Conservation (phyloP, 2,329 filamentous ascomycete species). For the Microdochium paspali region DNA sequence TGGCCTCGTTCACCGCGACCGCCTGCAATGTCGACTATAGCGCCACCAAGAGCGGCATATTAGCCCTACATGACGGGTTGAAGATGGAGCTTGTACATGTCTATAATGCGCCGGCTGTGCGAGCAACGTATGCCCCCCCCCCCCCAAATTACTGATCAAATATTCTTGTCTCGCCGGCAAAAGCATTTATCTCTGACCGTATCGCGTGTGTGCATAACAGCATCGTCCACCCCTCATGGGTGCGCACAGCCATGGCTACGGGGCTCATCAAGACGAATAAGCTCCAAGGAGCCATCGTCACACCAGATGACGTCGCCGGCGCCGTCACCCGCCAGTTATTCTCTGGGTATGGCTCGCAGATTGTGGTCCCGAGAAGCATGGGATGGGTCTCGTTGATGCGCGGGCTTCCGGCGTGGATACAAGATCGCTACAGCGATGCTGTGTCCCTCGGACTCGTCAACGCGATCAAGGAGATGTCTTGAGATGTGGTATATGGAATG, state of each 20-base stretch:
- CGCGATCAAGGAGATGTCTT: too few relatives aligned
- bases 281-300: not conserved
- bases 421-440: too few relatives aligned
- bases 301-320: not conserved
- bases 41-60: constrained; percentile 52
- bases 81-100: constrained; percentile 45
- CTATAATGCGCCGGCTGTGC: constrained; percentile 54
- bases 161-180: too few relatives aligned
- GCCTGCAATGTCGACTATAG: constrained; percentile 61
- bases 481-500: too few relatives aligned
- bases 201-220: not conserved
- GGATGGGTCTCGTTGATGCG: not conserved
- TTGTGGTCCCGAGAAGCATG: not conserved
- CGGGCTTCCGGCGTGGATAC: not conserved
- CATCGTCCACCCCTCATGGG: not conserved
- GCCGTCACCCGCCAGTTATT: not conserved
- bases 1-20: constrained; percentile 50
- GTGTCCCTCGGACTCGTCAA: too few relatives aligned
- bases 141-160: too few relatives aligned
- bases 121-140: constrained; percentile 14
- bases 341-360: not conserved
- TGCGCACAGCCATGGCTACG: not conserved
- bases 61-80: constrained; percentile 60
- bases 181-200: not conserved
- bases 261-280: not conserved